Evolutionary conservation across 768 basidiomycete species (phyloP).

Genomic region (Sarcodon aspratus): DNA sequence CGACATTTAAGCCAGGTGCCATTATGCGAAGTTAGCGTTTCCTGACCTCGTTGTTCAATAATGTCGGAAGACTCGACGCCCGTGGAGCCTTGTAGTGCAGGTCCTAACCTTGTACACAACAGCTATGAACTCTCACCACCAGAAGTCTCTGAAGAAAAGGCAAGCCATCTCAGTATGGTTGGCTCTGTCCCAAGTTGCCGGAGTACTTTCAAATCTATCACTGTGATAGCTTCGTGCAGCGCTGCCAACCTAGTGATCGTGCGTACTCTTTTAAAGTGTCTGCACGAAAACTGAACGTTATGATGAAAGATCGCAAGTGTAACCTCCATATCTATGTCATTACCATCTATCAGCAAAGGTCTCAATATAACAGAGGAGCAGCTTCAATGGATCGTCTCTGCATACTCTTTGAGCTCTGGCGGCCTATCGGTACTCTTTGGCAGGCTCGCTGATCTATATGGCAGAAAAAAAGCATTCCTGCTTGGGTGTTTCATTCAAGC

Average conservation of each 20-base stretch:
- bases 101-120: no score
- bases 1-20: no score
- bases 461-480: slow-evolving; percentile 59
- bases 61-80: no score
- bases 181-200: no score
- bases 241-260: neutral
- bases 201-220: neutral
- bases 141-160: no score
- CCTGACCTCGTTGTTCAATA: no score
- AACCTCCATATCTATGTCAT: slow-evolving; percentile 14
- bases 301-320: slow-evolving; percentile 12
- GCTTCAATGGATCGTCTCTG: slow-evolving; percentile 59
- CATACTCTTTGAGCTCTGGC: slow-evolving; percentile 59
- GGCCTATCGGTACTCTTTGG: slow-evolving; percentile 72
- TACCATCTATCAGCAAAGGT: slow-evolving; percentile 21
- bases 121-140: no score
- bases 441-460: slow-evolving; percentile 67
- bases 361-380: slow-evolving; percentile 37
- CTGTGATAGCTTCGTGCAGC: neutral
- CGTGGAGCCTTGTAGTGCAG: no score
- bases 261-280: neutral
- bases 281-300: neutral
- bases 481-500: slow-evolving; percentile 42
- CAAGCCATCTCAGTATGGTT: no score
- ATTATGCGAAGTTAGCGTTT: no score